phyloP scores from a whole-genome alignment of 345 rosid genomes.

The Triadica sebifera region DNA sequence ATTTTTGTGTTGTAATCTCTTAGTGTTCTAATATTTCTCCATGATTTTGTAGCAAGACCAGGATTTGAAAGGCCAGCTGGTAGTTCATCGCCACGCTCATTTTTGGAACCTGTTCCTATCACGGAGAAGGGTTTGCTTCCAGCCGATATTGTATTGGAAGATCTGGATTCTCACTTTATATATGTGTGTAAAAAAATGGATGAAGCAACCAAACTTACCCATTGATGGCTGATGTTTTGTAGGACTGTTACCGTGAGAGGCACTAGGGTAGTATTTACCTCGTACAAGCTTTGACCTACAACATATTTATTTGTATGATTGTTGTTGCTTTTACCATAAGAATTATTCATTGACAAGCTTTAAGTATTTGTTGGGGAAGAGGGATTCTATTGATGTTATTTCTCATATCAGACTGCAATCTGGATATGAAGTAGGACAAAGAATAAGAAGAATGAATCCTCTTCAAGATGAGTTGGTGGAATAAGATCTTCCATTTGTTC shows the following conservation, averaged over 20 bases:
- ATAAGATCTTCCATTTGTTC: neutral
- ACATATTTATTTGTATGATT: constrained; percentile 14
- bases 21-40: neutral
- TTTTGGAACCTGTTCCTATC: constrained; percentile 61
- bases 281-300: constrained; percentile 16
- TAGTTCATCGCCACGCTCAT: constrained; percentile 45
- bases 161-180: constrained; percentile 91
- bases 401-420: neutral
- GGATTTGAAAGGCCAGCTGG: constrained; percentile 55
- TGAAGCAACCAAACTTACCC: constrained; percentile 38
- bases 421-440: constrained; percentile 4
- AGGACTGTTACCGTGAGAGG: constrained; percentile 7
- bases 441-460: neutral
- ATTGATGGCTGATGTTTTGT: constrained; percentile 38
- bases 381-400: neutral
- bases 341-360: constrained; percentile 12
- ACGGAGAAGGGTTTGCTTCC: constrained; percentile 70
- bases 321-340: constrained; percentile 19
- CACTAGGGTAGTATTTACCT: constrained; percentile 3
- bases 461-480: neutral
- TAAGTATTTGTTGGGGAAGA: constrained; percentile 8
- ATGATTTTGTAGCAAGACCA: constrained; percentile 69
- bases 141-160: constrained; percentile 62
- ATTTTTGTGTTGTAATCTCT: neutral
- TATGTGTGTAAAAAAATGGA: constrained; percentile 66